These are phyloP conservation scores for Colletotrichum incanum DNA, from an alignment of 2,329 filamentous ascomycete genomes.

Conservation along the genomic window DNA sequence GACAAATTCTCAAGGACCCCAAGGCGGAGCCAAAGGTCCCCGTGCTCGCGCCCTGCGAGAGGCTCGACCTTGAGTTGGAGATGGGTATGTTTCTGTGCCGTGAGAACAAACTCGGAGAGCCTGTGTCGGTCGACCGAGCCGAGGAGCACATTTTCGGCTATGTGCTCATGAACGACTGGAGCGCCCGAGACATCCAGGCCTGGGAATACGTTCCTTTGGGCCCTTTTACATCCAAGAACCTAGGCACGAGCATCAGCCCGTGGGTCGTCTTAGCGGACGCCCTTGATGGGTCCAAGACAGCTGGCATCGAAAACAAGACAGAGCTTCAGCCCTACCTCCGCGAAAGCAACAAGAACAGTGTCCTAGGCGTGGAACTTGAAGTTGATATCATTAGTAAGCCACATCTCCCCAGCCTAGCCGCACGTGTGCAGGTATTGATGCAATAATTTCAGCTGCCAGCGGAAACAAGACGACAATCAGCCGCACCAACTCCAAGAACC, in stretches of 20 bases:
- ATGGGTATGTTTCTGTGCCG: constrained; percentile 82
- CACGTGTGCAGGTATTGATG: constrained; percentile 16
- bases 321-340: constrained; percentile 63
- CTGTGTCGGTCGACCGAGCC: constrained; percentile 77
- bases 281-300: constrained; percentile 54
- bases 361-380: constrained; percentile 56
- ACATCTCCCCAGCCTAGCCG: accelerated
- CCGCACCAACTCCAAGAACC: constrained; percentile 54
- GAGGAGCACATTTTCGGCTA: constrained; percentile 81
- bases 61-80: constrained; percentile 85
- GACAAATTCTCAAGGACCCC: constrained; percentile 74
- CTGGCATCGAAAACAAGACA: constrained; percentile 52
- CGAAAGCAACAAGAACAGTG: constrained; percentile 65
- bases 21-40: constrained; percentile 68
- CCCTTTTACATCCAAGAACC: constrained; percentile 75
- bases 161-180: constrained; percentile 77
- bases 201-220: constrained; percentile 75
- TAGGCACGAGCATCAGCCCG: constrained; percentile 72
- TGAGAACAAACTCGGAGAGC: constrained; percentile 76
- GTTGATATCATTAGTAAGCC: constrained; percentile 57
- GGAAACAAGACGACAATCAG: constrained; percentile 50
- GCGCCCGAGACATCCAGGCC: constrained; percentile 73
- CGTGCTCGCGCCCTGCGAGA: constrained; percentile 72
- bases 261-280: constrained; percentile 77
- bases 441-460: constrained; percentile 46